Percentiles rank a stretch among this genome's conserved stretches.
phyloP scores from a whole-genome alignment of 805 yeast species.

The Scheffersomyces coipomensis region DNA sequence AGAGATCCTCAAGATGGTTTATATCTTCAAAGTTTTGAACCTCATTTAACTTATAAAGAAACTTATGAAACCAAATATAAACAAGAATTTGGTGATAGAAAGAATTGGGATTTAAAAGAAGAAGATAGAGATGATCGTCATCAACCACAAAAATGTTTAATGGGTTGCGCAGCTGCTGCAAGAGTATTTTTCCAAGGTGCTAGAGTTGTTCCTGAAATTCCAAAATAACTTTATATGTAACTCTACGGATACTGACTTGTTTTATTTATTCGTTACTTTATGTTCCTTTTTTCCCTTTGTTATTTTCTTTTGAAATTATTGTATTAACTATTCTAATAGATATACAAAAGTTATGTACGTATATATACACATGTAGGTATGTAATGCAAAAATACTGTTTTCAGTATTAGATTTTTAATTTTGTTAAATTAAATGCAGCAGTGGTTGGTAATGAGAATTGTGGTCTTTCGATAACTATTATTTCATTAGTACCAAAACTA shows the following conservation, averaged over 20 bases:
- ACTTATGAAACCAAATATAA: slow-evolving; percentile 47
- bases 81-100: slow-evolving; percentile 54
- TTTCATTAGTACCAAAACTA: slow-evolving; percentile 50
- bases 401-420: slow-evolving; percentile 49
- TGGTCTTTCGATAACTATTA: slow-evolving; percentile 79
- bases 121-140: slow-evolving; percentile 51
- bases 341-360: not conserved
- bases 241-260: too few relatives aligned
- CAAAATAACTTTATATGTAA: not conserved
- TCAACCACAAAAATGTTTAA: slow-evolving; percentile 49
- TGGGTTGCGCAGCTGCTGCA: slow-evolving; percentile 68
- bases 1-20: slow-evolving; percentile 58
- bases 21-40: slow-evolving; percentile 60
- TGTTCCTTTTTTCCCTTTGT: not conserved
- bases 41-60: slow-evolving; percentile 51
- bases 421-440: slow-evolving; percentile 65
- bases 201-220: slow-evolving; percentile 40
- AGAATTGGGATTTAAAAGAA: slow-evolving; percentile 46
- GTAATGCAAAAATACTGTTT: not conserved
- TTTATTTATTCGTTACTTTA: not conserved
- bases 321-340: not conserved
- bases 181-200: slow-evolving; percentile 69
- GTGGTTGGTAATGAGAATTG: slow-evolving; percentile 52
- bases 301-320: not conserved
- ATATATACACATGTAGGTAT: not conserved